Evolutionary conservation across 495 filamentous ascomycete genomes (phyloP).

Genomic region (Daldinia decipiens): DNA sequence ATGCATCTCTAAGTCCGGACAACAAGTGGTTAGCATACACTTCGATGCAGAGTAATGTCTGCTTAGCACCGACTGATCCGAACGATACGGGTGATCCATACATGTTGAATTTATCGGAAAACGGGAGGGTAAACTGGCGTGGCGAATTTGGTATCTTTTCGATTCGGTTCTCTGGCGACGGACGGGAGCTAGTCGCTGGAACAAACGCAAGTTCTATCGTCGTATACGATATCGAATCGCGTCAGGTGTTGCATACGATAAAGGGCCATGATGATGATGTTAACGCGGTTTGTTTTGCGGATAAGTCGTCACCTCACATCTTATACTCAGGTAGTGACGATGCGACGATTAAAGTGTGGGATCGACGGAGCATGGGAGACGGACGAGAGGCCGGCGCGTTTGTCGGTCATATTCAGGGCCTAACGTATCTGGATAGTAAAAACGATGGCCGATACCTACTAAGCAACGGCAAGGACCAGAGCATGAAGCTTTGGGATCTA

Average conservation of each 20-base stretch:
- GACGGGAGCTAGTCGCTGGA: constrained; percentile 89
- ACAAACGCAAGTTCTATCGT: constrained; percentile 81
- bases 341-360: constrained; percentile 94
- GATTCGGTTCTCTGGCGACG: constrained; percentile 91
- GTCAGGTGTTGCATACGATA: constrained; percentile 76
- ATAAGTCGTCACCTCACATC: constrained; percentile 89
- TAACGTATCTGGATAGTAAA: constrained; percentile 97
- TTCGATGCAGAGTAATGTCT: constrained; percentile 83
- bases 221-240: constrained; percentile 92
- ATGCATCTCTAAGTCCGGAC: constrained; percentile 91
- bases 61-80: constrained; percentile 87
- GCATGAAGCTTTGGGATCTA: constrained; percentile 97
- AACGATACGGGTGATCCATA: constrained; percentile 79
- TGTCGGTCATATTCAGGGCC: constrained; percentile 90
- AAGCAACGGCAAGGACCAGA: constrained; percentile 95
- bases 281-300: constrained; percentile 96
- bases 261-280: constrained; percentile 86
- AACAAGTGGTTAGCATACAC: constrained; percentile 90
- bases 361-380: constrained; percentile 88
- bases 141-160: constrained; percentile 78
- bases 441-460: constrained; percentile 94
- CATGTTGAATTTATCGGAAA: constrained; percentile 71
- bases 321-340: constrained; percentile 97
- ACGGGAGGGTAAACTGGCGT: constrained; percentile 57
- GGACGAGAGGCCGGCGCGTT: constrained; percentile 90